These are phyloP conservation scores for Fusarium sp. DNA, from an alignment of 2,329 filamentous ascomycete species.

Conservation along the genomic window DNA sequence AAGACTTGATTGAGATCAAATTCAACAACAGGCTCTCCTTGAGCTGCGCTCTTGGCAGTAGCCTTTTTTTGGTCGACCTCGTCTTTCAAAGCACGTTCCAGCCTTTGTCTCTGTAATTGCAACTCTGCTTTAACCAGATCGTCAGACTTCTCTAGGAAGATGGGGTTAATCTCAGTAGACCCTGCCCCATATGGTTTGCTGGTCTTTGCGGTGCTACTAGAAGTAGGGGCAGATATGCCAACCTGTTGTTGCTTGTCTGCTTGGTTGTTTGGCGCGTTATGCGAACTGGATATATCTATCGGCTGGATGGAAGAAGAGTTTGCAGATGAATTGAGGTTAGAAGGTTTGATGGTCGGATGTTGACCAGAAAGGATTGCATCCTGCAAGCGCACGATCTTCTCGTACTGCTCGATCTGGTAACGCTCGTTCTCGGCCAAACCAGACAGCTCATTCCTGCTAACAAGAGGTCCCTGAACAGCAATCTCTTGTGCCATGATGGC, in stretches of 20 bases:
- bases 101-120: slow-evolving; percentile 80
- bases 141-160: slow-evolving; percentile 88
- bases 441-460: slow-evolving; percentile 42
- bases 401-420: slow-evolving; percentile 75
- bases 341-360: slow-evolving; percentile 72
- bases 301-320: slow-evolving; percentile 38
- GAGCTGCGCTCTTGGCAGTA: slow-evolving; percentile 55
- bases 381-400: slow-evolving; percentile 83
- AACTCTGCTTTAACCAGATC: slow-evolving; percentile 85
- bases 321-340: slow-evolving; percentile 52
- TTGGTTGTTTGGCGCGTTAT: slow-evolving; percentile 25
- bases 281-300: slow-evolving; percentile 41
- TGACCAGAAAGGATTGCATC: slow-evolving; percentile 84
- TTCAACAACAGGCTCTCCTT: slow-evolving; percentile 69
- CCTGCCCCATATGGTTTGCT: slow-evolving; percentile 59
- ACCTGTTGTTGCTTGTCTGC: slow-evolving; percentile 51
- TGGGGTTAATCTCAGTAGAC: slow-evolving; percentile 80
- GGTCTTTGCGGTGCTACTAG: slow-evolving; percentile 46
- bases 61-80: slow-evolving; percentile 75
- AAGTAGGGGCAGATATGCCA: slow-evolving; percentile 11
- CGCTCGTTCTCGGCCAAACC: slow-evolving; percentile 60
- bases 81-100: slow-evolving; percentile 82
- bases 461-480: slow-evolving; percentile 29
- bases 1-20: slow-evolving; percentile 81
- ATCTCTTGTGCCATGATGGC: slow-evolving; percentile 48